These are phyloP conservation scores for Pseudonectria buxi DNA, from an alignment of 2,329 filamentous ascomycete species.

Conservation along the genomic window DNA sequence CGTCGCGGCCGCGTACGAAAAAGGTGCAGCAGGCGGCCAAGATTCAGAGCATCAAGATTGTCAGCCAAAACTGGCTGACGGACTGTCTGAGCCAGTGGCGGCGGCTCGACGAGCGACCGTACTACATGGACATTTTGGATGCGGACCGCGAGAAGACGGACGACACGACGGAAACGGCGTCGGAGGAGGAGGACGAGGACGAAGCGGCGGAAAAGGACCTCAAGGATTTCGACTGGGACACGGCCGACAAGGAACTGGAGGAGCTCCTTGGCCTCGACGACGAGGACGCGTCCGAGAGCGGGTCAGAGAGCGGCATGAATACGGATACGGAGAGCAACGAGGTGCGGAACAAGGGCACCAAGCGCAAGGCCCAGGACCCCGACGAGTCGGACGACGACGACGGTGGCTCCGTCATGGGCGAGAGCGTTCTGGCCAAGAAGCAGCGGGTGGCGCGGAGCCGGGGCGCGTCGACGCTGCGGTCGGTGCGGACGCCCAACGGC, in stretches of 20 bases:
- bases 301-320: conserved; percentile 15
- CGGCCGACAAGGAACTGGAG: conserved; percentile 64
- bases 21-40: conserved; percentile 85
- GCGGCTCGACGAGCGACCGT: conserved; percentile 69
- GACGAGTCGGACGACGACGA: conserved; percentile 30
- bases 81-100: conserved; percentile 82
- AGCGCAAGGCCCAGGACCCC: conserved; percentile 27
- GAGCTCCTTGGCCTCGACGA: conserved; percentile 61
- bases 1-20: conserved; percentile 68
- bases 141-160: conserved; percentile 47
- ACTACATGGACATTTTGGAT: conserved; percentile 68
- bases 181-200: conserved; percentile 25
- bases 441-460: conserved; percentile 40
- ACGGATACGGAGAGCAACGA: conserved; percentile 24
- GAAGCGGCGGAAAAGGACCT: conserved; percentile 36
- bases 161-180: conserved; percentile 27
- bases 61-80: conserved; percentile 83
- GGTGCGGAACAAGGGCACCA: conserved; percentile 20
- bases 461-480: conserved; percentile 40
- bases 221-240: conserved; percentile 54
- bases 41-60: conserved; percentile 78
- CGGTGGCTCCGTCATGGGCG: conserved; percentile 22
- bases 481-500: conserved; percentile 35
- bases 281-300: conserved; percentile 40
- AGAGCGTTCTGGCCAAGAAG: conserved; percentile 43